Evolutionary conservation across 2,329 filamentous ascomycete genomes (phyloP).

Genomic region (Capronia americana): DNA sequence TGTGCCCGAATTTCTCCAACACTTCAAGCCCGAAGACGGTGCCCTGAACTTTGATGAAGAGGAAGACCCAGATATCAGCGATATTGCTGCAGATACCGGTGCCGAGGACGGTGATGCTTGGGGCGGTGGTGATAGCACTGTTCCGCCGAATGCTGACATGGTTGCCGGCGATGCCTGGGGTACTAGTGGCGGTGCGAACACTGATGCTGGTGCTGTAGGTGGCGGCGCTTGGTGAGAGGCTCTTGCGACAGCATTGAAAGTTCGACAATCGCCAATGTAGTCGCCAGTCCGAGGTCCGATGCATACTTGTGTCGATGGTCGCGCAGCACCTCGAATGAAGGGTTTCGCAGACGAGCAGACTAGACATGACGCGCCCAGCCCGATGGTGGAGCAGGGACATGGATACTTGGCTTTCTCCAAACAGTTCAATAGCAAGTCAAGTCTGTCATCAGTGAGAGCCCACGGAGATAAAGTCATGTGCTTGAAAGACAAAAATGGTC

Average conservation of each 20-base stretch:
- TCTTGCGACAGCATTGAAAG: neutral
- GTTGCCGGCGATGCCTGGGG: slow-evolving; percentile 21
- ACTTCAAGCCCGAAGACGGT: slow-evolving; percentile 56
- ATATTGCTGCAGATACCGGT: slow-evolving; percentile 36
- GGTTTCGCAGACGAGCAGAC: neutral
- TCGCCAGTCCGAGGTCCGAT: neutral
- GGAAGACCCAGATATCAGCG: slow-evolving; percentile 51
- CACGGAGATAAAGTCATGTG: neutral
- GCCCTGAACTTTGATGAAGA: slow-evolving; percentile 61
- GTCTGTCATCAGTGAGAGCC: neutral
- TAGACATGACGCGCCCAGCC: neutral
- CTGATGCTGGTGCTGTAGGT: neutral
- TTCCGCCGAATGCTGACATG: neutral
- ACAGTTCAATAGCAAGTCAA: neutral
- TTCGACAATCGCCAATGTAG: neutral
- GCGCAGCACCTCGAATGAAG: neutral
- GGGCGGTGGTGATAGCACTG: slow-evolving; percentile 26
- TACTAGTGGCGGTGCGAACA: slow-evolving; percentile 16
- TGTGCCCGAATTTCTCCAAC: slow-evolving; percentile 80
- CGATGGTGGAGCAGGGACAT: neutral
- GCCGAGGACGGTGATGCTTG: slow-evolving; percentile 31
- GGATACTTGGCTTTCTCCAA: neutral
- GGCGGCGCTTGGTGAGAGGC: neutral
- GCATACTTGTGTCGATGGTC: neutral
- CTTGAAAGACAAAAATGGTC: neutral